phyloP scores from a whole-genome alignment of 495 filamentous ascomycete species.

The Neurospora intermedia region DNA sequence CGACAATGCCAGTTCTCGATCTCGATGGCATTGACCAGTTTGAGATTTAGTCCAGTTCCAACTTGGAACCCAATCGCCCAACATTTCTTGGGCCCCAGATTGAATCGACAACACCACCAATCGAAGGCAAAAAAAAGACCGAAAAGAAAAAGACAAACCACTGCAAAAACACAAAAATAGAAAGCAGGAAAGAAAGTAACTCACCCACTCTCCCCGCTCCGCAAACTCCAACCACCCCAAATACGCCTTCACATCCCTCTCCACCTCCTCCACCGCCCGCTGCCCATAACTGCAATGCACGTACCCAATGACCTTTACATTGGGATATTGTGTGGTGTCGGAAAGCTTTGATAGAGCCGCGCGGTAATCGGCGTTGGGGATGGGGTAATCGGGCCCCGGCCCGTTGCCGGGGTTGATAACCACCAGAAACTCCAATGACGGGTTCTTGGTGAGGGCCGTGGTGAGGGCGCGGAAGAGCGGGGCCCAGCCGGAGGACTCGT shows the following conservation, averaged over 20 bases:
- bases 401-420: slow-evolving; percentile 48
- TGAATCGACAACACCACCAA: background rate
- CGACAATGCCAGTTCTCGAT: background rate
- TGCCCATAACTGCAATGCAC: slow-evolving; percentile 41
- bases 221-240: background rate
- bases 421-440: slow-evolving; percentile 37
- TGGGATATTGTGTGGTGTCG: slow-evolving; percentile 15
- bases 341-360: slow-evolving; percentile 36
- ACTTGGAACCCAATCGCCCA: background rate
- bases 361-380: slow-evolving; percentile 43
- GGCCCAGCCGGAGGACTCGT: slow-evolving; percentile 22
- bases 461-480: slow-evolving; percentile 28
- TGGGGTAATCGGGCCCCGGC: slow-evolving; percentile 29
- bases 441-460: slow-evolving; percentile 26
- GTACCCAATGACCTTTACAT: slow-evolving; percentile 46
- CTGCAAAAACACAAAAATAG: background rate
- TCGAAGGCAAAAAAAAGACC: background rate
- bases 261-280: slow-evolving; percentile 29
- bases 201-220: background rate
- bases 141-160: background rate
- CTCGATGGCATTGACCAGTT: background rate
- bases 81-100: background rate
- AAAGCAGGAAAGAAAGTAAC: background rate
- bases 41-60: background rate
- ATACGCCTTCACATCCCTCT: slow-evolving; percentile 19